phyloP scores from a whole-genome alignment of 495 filamentous ascomycete genomes.

The Talaromyces wortmannii region DNA sequence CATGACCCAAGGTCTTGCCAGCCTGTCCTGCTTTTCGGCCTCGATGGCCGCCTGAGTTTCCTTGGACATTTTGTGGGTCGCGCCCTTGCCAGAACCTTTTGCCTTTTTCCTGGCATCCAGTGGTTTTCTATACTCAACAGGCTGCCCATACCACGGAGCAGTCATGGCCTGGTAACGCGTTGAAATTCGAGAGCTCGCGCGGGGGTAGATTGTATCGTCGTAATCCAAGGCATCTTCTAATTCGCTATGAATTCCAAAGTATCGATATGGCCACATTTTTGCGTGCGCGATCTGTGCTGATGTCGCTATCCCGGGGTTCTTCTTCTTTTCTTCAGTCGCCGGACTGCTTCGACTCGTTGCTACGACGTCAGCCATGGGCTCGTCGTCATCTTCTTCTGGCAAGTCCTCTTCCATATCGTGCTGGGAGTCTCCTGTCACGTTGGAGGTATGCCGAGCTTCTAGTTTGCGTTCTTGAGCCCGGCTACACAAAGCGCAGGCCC shows the following conservation, averaged over 20 bases:
- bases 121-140: slow-evolving; percentile 85
- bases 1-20: slow-evolving; percentile 84
- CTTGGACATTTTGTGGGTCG: slow-evolving; percentile 66
- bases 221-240: slow-evolving; percentile 96
- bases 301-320: slow-evolving; percentile 61
- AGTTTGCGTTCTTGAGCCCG: slow-evolving; percentile 88
- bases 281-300: slow-evolving; percentile 88
- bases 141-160: slow-evolving; percentile 71
- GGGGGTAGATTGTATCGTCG: slow-evolving; percentile 95
- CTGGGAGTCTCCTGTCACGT: slow-evolving; percentile 36
- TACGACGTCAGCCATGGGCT: slow-evolving; percentile 39
- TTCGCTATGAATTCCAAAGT: slow-evolving; percentile 90
- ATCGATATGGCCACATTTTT: slow-evolving; percentile 92
- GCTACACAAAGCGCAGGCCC: slow-evolving; percentile 94
- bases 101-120: slow-evolving; percentile 74
- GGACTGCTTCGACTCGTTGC: slow-evolving; percentile 55
- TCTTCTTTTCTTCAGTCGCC: slow-evolving; percentile 38
- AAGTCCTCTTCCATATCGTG: slow-evolving; percentile 58
- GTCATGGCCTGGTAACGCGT: slow-evolving; percentile 89
- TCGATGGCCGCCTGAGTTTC: slow-evolving; percentile 73
- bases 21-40: slow-evolving; percentile 67
- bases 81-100: slow-evolving; percentile 56
- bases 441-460: slow-evolving; percentile 83
- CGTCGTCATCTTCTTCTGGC: slow-evolving; percentile 40
- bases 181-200: slow-evolving; percentile 87